Base-by-base conservation (phyloP, 2,329 filamentous ascomycete genomes). In the Colletotrichum graminicola region DNA sequence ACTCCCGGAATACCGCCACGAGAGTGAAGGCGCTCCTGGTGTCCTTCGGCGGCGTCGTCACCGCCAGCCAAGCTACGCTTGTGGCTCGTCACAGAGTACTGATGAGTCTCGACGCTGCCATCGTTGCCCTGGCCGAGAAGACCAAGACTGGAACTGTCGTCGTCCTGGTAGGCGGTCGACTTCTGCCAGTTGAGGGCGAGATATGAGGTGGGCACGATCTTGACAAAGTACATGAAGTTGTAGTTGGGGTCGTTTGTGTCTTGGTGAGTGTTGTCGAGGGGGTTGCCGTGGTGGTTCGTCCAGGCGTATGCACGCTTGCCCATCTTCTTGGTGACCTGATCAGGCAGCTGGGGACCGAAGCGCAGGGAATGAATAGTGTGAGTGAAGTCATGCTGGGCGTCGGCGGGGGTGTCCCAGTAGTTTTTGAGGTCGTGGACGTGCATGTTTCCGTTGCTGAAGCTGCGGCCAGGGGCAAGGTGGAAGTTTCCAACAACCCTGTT, bases 401-500 rank as follows among this genome's bases (percentile, higher is more conserved):
- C 87, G 67, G 92, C 87, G 41, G 91, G 88, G 29, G 87, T 88
- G 74, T 95, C 91, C 85, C 94, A 93, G 87, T 97, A 99, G 85
- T 96, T 97, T 82, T 97, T 94, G 74, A 99, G 86, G 79, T 99
- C 97, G 84, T 99, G 96, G 26, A 98, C 94, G 83, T 99, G 96
- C 90, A 98, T 92, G 84, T 97, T 97, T 75, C 94, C 94, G 78
- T 93, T 97, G 82, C 93, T 97, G 88, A 98, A 98, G 81, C 92
- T 95, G 82, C 95, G 94, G 77, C 96, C 96, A 1, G 96, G 96
- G 1, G 97, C 96, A 77, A 99, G 92, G 82, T 99, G 96, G 88
- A 99, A 99, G 85, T 99, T 99, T 67, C 96, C 96, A 66, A 99
- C 89, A 34, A 99, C 96, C 84, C 99, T 99, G 88, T 99, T 99